These are phyloP conservation scores for Tetraselmis chui DNA, from an alignment of 139 green algal species.

Conservation along the genomic window DNA sequence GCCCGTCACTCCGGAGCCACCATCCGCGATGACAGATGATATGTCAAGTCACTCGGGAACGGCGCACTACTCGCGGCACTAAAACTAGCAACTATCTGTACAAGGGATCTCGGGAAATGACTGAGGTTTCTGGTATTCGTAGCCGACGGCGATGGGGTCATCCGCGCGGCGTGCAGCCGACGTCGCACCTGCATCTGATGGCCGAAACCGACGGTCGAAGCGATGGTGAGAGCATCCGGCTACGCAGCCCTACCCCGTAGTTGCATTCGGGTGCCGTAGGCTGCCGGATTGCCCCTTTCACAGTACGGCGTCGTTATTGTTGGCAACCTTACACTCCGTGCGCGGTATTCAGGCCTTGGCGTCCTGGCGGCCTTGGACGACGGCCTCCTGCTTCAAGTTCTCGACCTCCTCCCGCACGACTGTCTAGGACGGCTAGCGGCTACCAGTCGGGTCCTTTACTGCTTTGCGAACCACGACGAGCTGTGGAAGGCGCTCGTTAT, in stretches of 20 bases:
- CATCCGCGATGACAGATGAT: too few species aligned
- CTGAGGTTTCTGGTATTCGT: too few species aligned
- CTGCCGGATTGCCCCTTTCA: too few species aligned
- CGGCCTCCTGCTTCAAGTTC: conserved; percentile 62
- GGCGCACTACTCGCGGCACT: too few species aligned
- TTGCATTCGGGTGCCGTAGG: not conserved
- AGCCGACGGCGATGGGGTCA: not conserved
- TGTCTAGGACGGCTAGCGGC: conserved; percentile 41
- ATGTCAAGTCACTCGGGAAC: too few species aligned
- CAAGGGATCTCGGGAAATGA: too few species aligned
- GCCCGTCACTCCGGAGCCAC: too few species aligned
- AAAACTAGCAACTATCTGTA: too few species aligned
- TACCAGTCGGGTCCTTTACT: conserved; percentile 59
- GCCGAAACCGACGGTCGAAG: not conserved
- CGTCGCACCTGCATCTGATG: not conserved
- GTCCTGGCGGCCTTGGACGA: conserved; percentile 59
- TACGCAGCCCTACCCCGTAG: not conserved
- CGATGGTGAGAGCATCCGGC: not conserved
- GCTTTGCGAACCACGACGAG: conserved; percentile 75
- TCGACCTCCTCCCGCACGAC: conserved; percentile 32
- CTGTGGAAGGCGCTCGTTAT: conserved; percentile 80
- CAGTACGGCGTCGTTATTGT: not conserved
- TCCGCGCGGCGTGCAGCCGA: not conserved
- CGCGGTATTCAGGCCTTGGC: conserved; percentile 57
- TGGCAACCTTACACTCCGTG: not conserved